Base-by-base conservation (phyloP, 345 rosid genomes). In the Salix udensis region DNA sequence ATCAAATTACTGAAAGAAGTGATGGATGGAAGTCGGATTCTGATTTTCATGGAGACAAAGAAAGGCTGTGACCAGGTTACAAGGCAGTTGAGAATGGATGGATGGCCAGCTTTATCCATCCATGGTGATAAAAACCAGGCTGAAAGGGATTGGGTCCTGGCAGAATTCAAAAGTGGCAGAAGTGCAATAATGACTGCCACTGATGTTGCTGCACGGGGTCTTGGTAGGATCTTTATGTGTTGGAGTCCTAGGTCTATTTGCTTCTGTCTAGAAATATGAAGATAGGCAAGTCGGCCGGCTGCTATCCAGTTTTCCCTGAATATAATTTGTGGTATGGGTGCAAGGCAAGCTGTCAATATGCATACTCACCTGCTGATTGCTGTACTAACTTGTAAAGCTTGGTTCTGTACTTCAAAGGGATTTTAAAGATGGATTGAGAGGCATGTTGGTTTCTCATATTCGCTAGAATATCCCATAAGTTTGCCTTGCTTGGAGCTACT, bases 191-290 rank as follows among this genome's bases (percentile, higher is more conserved):
- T 94, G 98, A 94, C 92, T 81, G 98, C 98, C 79, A 94, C 97
- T 81, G 97, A 94, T 82, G 98, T 94, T 77, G 98, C 98, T 76
- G 98, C 97, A 50, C 88, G 98, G 88, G 98, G 98, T 82, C 97
- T 95, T 89, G 98, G 97, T 95, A 95, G 96, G 97, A 86, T 89
- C 84, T 84, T 79, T 85, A 84, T 90, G 88, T 89, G 77, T 91
- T 85, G 88, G 94, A 85, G 66, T 80, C 86, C 82, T 86, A 81
- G 76, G 81, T 84, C 79, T 85, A 71, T 84, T 83, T 72, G 37
- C 79, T 53, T 82, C 72, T 79, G 81, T 82, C 79, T 88, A 82
- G 76, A 76, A 78, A 78, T 79, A 79, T 79, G 75, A 84, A 82
- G 86, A 82, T 84, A 86, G 71, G 80, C 78, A 87, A 89, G 98